Conservation (phyloP, 208 protist species). For the Phytomonas francai region DNA sequence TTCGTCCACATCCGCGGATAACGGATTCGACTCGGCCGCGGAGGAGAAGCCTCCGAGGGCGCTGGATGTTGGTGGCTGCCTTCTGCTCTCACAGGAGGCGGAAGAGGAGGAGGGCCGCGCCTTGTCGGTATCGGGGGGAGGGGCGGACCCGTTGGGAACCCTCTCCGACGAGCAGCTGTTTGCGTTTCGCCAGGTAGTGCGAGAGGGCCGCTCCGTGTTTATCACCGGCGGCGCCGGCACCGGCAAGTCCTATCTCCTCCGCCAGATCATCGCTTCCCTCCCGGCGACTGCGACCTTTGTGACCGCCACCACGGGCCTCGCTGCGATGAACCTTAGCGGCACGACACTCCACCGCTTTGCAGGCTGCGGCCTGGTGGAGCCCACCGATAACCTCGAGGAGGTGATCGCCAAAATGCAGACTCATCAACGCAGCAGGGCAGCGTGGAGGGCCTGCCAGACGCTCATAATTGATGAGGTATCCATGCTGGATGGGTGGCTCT, state of each 20-base stretch:
- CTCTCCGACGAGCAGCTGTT: constrained; percentile 61
- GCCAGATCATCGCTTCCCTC: constrained; percentile 53
- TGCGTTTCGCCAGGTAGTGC: constrained; percentile 19
- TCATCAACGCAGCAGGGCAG: constrained; percentile 20
- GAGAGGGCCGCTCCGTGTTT: constrained; percentile 52
- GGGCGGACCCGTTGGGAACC: background rate
- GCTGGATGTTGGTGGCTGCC: background rate
- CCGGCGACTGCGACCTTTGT: constrained; percentile 48
- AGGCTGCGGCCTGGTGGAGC: constrained; percentile 56
- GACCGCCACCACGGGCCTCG: constrained; percentile 82
- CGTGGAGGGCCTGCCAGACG: constrained; percentile 49
- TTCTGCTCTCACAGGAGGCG: background rate
- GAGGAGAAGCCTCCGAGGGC: background rate
- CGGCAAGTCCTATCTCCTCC: constrained; percentile 81
- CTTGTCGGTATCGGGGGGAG: background rate
- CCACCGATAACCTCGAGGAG: constrained; percentile 9
- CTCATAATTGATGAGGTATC: constrained; percentile 91
- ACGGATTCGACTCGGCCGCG: background rate
- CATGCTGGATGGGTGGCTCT: constrained; percentile 77
- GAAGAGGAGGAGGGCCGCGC: background rate
- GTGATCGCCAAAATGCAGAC: constrained; percentile 24
- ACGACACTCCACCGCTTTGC: constrained; percentile 84
- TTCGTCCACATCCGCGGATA: background rate
- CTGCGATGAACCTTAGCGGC: constrained; percentile 80
- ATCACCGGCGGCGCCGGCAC: constrained; percentile 86